Percentiles rank a stretch among this genome's conserved stretches.
phyloP scores from a whole-genome alignment of 2,329 filamentous ascomycete species.

The Fusarium humuli region DNA sequence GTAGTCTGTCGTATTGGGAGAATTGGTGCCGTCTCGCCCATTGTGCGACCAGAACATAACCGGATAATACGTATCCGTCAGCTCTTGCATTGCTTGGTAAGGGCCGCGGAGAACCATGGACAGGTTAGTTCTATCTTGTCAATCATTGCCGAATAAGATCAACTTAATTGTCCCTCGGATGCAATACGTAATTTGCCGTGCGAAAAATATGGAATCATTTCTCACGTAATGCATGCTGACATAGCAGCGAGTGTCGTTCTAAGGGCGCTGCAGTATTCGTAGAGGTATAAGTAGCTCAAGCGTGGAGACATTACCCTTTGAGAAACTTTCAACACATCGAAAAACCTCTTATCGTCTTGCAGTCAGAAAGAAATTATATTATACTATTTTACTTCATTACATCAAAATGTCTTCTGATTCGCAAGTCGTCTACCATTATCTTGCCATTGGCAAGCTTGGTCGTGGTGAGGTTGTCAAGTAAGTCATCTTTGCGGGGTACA shows the following conservation, averaged over 20 bases:
- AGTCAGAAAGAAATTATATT: too few relatives aligned
- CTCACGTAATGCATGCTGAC: conserved; percentile 7
- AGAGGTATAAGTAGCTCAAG: not conserved
- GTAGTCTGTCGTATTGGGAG: not conserved
- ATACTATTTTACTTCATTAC: too few relatives aligned
- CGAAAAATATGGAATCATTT: not conserved
- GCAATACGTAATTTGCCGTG: not conserved
- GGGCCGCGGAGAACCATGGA: not conserved
- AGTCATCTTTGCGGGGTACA: not conserved
- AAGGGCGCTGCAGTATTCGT: conserved; percentile 2
- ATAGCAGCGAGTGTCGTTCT: not conserved
- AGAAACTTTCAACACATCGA: too few relatives aligned
- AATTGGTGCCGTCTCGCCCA: not conserved
- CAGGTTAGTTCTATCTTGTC: not conserved
- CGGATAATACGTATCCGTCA: not conserved
- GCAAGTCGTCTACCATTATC: conserved; percentile 42
- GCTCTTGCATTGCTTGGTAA: too few relatives aligned
- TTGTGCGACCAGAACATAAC: not conserved
- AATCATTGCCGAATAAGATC: not conserved
- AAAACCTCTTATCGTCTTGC: too few relatives aligned
- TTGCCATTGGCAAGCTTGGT: conserved; percentile 44
- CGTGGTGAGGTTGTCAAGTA: conserved; percentile 47
- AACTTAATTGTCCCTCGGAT: not conserved
- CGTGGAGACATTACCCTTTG: too few relatives aligned
- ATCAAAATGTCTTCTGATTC: conserved; percentile 5